Base-by-base conservation (phyloP, 495 filamentous ascomycete species). In the Lasiosphaeria ovina region DNA sequence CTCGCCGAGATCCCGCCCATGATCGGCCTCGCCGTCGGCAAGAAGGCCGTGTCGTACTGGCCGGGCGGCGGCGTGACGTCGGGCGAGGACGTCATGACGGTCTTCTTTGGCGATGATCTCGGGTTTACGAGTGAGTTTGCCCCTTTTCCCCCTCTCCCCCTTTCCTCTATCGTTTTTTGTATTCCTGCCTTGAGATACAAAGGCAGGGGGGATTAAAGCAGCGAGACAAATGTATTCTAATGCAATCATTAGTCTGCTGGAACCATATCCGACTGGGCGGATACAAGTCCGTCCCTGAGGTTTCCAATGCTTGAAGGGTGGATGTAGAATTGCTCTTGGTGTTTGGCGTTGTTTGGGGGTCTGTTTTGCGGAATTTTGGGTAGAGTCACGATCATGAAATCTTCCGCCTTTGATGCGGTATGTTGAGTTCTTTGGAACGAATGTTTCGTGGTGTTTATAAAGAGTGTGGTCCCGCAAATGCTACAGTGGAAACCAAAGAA, bases 1-100 rank as follows among this genome's bases (percentile, higher is more conserved):
- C 71, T 89, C 2, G 70, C 69, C 4, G 75, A 80, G 53, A 73
- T 83, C 31, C 82, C 85, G 16, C 77, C 84, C 6, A 83, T 88
- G 73, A 89, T 90, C 58, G 86, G 83, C 2, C 63, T 90, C 2
- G 87, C 87, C 0, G 73, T 90, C 17, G 87, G 86, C 5, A 83
- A 85, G 65, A 82, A 81, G 60, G 87, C 85, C 0, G 79, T 89
- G 10, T 76, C 79, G 12, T 90, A 86, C 62, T 81, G 77, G 54
- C 73, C 79, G 0, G 74, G 70, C 0, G 70, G 70, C 3, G 85
- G 85, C 0, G 77, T 80, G 40, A 73, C 69, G 4, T 74, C 75
- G 55, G 86, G 87, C 0, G 82, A 82, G 62, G 79, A 89, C 47
- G 73, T 85, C 11, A 76, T 85, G 79, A 70, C 79, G 69, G 68